These are phyloP conservation scores for Teratosphaeria destructans DNA, from an alignment of 2,329 filamentous ascomycete genomes.

Conservation along the genomic window DNA sequence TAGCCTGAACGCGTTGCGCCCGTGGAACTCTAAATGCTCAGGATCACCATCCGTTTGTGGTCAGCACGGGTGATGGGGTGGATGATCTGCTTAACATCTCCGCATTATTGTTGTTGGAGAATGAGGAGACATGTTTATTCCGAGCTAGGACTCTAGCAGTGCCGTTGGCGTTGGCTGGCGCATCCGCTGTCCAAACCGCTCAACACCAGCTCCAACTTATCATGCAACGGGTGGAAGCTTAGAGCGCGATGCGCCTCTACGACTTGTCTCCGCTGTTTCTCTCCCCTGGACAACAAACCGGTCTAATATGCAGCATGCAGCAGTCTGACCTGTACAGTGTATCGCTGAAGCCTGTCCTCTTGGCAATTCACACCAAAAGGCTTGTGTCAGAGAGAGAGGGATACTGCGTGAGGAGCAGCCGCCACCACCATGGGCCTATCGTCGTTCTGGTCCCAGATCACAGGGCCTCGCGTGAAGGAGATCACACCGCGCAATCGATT, in stretches of 20 bases:
- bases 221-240: background rate
- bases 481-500: constrained; percentile 3
- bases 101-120: background rate
- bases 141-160: background rate
- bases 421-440: constrained; percentile 4
- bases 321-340: background rate
- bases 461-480: constrained; percentile 3
- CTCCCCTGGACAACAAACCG: background rate
- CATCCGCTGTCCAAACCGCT: background rate
- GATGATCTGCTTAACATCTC: background rate
- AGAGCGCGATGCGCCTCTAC: background rate
- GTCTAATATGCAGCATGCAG: background rate
- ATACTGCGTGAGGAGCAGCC: background rate
- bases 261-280: background rate
- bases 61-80: background rate
- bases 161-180: background rate
- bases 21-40: background rate
- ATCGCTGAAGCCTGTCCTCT: background rate
- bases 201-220: background rate
- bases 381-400: background rate
- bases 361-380: background rate
- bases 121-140: background rate
- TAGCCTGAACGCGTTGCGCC: background rate
- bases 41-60: background rate
- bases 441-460: constrained; percentile 4